phyloP scores from a whole-genome alignment of 1,284 basidiomycete species.

The Grifola frondosa region DNA sequence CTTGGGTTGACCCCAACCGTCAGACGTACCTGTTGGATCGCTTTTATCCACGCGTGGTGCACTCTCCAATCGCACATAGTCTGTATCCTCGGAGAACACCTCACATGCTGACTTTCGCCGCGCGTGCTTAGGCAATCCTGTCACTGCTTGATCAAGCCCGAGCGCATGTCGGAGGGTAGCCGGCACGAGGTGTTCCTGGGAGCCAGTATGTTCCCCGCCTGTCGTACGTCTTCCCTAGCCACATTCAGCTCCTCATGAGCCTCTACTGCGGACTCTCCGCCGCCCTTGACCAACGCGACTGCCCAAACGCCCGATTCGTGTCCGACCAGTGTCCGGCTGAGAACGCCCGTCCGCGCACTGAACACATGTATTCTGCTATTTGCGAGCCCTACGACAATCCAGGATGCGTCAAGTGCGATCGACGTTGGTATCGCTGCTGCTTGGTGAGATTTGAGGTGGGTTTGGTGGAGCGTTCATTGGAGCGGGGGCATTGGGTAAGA shows the following conservation, averaged over 20 bases:
- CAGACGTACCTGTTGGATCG: constrained; percentile 63
- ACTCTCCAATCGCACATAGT: too few relatives aligned
- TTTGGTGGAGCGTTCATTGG: constrained; percentile 9
- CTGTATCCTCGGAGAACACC: not conserved
- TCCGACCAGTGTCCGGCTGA: constrained; percentile 77
- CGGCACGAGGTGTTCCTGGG: constrained; percentile 30
- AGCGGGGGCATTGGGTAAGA: constrained; percentile 17
- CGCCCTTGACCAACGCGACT: constrained; percentile 65
- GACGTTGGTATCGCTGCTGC: constrained; percentile 78
- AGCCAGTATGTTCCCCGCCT: constrained; percentile 4
- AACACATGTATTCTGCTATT: constrained; percentile 90
- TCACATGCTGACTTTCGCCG: constrained; percentile 8
- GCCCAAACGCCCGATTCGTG: constrained; percentile 94
- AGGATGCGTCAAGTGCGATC: constrained; percentile 81
- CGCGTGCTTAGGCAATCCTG: constrained; percentile 9
- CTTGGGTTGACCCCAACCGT: constrained; percentile 66
- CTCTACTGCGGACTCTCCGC: constrained; percentile 18
- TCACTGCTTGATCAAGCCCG: constrained; percentile 30
- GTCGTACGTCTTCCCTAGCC: not conserved
- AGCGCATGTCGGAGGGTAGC: constrained; percentile 33
- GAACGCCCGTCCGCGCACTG: constrained; percentile 76
- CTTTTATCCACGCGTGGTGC: constrained; percentile 30
- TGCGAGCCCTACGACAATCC: constrained; percentile 89
- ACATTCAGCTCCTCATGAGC: not conserved
- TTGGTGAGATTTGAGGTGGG: constrained; percentile 17